phyloP scores from a whole-genome alignment of 2,329 filamentous ascomycete genomes.

The Apiospora arundinis region DNA sequence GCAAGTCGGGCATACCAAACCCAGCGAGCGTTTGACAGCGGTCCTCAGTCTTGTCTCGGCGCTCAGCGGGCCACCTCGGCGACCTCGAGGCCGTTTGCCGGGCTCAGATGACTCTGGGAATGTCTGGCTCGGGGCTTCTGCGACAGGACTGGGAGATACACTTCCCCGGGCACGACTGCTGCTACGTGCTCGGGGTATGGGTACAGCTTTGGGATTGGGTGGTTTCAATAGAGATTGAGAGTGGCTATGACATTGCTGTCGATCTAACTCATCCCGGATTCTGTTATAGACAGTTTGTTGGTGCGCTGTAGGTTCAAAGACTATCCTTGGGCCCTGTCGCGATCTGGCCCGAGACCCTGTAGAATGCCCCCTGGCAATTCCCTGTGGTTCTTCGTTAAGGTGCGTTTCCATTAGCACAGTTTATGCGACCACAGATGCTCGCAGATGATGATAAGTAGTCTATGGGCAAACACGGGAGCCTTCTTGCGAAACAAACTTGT shows the following conservation, averaged over 20 bases:
- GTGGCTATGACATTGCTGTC: slow-evolving; percentile 31
- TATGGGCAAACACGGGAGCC: neutral
- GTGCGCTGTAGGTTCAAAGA: slow-evolving; percentile 35
- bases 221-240: slow-evolving; percentile 32
- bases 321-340: slow-evolving; percentile 25
- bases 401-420: neutral
- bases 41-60: slow-evolving; percentile 34
- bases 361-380: slow-evolving; percentile 5
- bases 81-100: slow-evolving; percentile 33
- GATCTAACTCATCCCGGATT: slow-evolving; percentile 34
- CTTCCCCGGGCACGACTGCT: neutral
- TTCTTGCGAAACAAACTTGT: slow-evolving; percentile 5
- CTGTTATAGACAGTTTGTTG: slow-evolving; percentile 38
- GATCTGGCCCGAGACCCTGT: slow-evolving; percentile 12
- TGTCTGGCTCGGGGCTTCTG: neutral
- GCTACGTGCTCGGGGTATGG: slow-evolving; percentile 27
- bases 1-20: slow-evolving; percentile 36
- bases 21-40: slow-evolving; percentile 39
- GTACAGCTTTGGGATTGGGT: slow-evolving; percentile 26
- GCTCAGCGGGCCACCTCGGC: slow-evolving; percentile 36
- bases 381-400: neutral
- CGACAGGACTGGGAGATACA: slow-evolving; percentile 7
- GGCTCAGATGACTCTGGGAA: slow-evolving; percentile 3
- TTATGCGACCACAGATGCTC: slow-evolving; percentile 2
- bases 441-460: slow-evolving; percentile 3